Conservation (phyloP, 495 filamentous ascomycete species). For the Tuber calosporum region DNA sequence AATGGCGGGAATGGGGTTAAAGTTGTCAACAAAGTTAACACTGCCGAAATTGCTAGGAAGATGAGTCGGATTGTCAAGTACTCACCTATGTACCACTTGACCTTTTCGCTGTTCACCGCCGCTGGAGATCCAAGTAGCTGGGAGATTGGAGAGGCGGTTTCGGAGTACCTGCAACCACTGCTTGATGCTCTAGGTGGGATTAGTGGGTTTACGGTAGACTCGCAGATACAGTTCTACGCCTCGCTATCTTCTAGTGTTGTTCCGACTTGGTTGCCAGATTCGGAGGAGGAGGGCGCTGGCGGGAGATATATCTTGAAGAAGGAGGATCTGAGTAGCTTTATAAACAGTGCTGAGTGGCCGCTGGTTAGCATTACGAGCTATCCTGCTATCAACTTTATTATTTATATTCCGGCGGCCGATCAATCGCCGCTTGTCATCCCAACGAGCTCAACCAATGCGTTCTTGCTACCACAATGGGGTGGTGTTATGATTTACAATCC, state of each 20-base stretch:
- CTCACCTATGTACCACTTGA: conserved; percentile 87
- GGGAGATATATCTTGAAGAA: conserved; percentile 64
- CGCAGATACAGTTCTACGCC: conserved; percentile 90
- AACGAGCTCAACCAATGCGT: conserved; percentile 70
- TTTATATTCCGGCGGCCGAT: conserved; percentile 64
- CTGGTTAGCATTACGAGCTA: conserved; percentile 87
- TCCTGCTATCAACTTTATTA: conserved; percentile 89
- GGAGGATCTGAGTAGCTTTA: conserved; percentile 85
- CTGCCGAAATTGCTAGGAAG: conserved; percentile 53
- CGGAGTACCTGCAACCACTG: conserved; percentile 73
- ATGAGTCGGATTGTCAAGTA: conserved; percentile 82
- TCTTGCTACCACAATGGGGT: conserved; percentile 96
- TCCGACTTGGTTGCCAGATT: conserved; percentile 36
- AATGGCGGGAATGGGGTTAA: conserved; percentile 30
- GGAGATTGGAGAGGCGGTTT: conserved; percentile 79
- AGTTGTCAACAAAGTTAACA: conserved; percentile 37
- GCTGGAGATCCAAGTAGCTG: conserved; percentile 71
- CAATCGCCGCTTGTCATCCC: conserved; percentile 61
- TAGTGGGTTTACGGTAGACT: conserved; percentile 94
- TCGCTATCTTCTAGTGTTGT: conserved; percentile 48
- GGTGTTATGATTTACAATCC: conserved; percentile 75
- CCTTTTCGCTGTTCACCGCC: conserved; percentile 88
- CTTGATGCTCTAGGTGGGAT: conserved; percentile 69
- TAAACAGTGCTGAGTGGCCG: conserved; percentile 97
- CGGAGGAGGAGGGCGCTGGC: conserved; percentile 48